Evolutionary conservation across 257 asterid species (phyloP), one percentile per base, ranked within the genome.

Genomic region (Scutellaria minor): DNA sequence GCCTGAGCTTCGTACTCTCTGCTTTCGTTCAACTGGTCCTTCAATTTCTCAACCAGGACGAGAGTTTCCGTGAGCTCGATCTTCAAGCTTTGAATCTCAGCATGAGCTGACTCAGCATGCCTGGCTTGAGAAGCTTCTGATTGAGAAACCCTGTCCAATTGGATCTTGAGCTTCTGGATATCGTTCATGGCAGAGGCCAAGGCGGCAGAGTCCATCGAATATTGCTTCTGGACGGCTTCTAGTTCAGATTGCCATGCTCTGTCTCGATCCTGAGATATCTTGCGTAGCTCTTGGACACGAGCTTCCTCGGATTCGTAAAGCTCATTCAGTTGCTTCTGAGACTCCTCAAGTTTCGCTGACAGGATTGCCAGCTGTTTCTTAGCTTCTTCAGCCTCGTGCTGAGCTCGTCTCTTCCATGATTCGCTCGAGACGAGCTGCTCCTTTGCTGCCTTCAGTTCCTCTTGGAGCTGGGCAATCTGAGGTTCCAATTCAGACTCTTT

Each of bases 241-340:
- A 95, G 87, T 63, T 95, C 98, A 13, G 95, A 86, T 67, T 90
- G 86, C 97, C 97, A 90, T 41, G 78, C 95, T 42, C 82, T 85
- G 39, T 95, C 96, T 18, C 97, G 82, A 46, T 88, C 96, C 66
- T 90, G 96, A 24, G 98, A 92, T 78, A 88, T 78, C 83, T 90
- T 87, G 8, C 89, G 90, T 41, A 95, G 45, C 60, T 95, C 97
- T 22, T 86, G 92, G 60, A 90, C 69, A 6, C 96, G 90, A 50
- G 86, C 72, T 58, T 92, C 97, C 62, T 95, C 98, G 3, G 88
- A 85, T 73, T 88, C 96, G 12, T 93, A 83, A 35, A 92, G 77
- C 60, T 90, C 93, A 5, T 70, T 64, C 41, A 92, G 85, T 69
- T 92, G 94, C 66, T 79, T 84, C 74, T 82, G 87, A n/a, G 97